phyloP scores from a whole-genome alignment of 2,329 filamentous ascomycete genomes.

The Hawksworthiomyces lignivorus region DNA sequence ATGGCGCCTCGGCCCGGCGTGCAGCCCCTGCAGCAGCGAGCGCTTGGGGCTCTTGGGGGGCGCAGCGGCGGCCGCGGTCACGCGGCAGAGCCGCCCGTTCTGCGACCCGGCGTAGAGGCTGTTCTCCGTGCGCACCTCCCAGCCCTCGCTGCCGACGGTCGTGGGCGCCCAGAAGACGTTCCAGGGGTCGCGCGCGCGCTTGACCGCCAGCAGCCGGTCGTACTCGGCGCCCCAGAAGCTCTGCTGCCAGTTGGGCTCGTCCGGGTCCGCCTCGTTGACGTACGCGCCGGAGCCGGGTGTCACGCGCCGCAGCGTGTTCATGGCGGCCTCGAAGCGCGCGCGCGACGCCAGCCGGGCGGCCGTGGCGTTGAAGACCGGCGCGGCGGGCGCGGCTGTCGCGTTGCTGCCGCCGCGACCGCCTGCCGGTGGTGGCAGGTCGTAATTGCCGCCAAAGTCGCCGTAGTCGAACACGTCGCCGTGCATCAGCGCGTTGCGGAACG shows the following conservation, averaged over 20 bases:
- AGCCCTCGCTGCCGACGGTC: slow-evolving; percentile 34
- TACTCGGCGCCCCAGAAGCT: slow-evolving; percentile 16
- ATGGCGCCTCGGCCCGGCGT: no score
- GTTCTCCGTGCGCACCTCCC: slow-evolving; percentile 27
- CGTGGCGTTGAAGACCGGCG: not conserved
- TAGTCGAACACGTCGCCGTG: slow-evolving; percentile 13
- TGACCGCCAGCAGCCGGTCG: slow-evolving; percentile 12
- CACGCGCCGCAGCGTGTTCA: slow-evolving; percentile 7
- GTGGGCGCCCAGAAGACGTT: slow-evolving; percentile 23
- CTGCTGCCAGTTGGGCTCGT: slow-evolving; percentile 14
- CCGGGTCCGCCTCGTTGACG: slow-evolving; percentile 14
- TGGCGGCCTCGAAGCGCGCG: slow-evolving; percentile 5
- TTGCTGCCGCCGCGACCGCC: not conserved
- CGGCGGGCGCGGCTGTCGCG: not conserved
- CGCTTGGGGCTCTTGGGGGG: not conserved
- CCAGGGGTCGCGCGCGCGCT: slow-evolving; percentile 14
- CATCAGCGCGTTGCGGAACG: slow-evolving; percentile 12
- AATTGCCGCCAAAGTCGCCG: not conserved
- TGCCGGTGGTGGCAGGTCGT: not conserved
- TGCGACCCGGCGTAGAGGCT: slow-evolving; percentile 22
- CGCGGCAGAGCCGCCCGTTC: slow-evolving; percentile 18
- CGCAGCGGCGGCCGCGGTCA: slow-evolving; percentile 1
- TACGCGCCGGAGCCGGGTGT: slow-evolving; percentile 14
- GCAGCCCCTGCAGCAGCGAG: not conserved
- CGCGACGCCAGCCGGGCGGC: not conserved